phyloP scores from a whole-genome alignment of 164 flowering plant species.

The Malania oleifera region DNA sequence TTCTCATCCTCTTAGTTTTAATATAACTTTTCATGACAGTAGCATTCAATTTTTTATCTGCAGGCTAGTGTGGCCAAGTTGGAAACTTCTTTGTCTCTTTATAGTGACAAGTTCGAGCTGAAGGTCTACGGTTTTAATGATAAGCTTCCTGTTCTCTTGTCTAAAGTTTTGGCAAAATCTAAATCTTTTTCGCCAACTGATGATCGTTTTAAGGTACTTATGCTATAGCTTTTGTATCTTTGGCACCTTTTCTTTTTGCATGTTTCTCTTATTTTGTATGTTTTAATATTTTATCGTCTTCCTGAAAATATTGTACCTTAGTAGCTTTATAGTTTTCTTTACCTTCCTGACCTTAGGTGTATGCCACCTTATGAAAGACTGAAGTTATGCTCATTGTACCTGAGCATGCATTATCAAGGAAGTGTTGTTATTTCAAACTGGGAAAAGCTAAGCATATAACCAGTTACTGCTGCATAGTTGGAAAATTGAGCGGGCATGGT shows the following conservation, averaged over 20 bases:
- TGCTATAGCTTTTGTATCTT: background rate
- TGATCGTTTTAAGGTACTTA: constrained; percentile 79
- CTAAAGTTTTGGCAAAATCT: constrained; percentile 51
- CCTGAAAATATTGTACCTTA: background rate
- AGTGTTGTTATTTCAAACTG: too few species aligned
- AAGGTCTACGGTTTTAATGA: constrained; percentile 92
- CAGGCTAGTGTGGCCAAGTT: constrained; percentile 94
- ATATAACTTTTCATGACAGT: background rate
- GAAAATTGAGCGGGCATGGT: background rate
- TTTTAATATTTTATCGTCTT: background rate
- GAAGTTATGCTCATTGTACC: too few species aligned
- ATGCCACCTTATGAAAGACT: too few species aligned
- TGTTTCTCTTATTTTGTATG: background rate
- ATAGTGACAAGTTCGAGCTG: constrained; percentile 75
- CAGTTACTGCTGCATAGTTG: too few species aligned
- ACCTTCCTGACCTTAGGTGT: background rate
- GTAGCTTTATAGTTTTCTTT: background rate
- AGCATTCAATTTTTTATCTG: constrained; percentile 17
- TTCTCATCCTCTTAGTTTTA: background rate
- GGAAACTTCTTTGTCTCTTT: constrained; percentile 72
- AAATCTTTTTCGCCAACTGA: constrained; percentile 61
- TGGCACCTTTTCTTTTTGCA: background rate
- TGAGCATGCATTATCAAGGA: too few species aligned
- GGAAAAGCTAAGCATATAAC: too few species aligned
- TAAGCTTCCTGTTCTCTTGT: constrained; percentile 66